phyloP scores from a whole-genome alignment of 2,329 filamentous ascomycete species.

The Ilyonectria destructans region DNA sequence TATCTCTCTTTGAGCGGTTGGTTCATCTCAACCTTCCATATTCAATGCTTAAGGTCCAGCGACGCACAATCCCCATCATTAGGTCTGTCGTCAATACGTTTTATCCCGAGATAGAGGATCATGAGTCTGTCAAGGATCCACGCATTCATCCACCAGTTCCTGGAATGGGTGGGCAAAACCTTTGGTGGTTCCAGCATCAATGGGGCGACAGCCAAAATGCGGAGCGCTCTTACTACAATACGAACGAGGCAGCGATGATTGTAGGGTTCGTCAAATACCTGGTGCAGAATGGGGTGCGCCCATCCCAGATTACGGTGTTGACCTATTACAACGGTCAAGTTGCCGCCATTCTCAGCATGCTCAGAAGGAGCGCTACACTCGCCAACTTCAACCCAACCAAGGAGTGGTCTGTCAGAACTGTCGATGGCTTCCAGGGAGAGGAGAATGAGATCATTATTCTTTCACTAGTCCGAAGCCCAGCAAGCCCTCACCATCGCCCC shows the following conservation, averaged over 20 bases:
- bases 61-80: constrained; percentile 68
- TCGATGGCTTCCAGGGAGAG: constrained; percentile 93
- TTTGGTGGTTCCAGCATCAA: constrained; percentile 65
- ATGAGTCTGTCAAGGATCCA: constrained; percentile 57
- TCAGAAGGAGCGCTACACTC: constrained; percentile 56
- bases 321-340: constrained; percentile 93
- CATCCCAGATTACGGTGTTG: constrained; percentile 80
- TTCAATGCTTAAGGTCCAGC: constrained; percentile 77
- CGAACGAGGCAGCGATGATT: constrained; percentile 83
- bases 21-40: constrained; percentile 77
- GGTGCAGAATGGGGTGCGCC: constrained; percentile 74
- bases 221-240: constrained; percentile 79
- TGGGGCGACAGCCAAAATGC: constrained; percentile 77
- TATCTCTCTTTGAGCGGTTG: constrained; percentile 87
- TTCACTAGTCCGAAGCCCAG: constrained; percentile 83
- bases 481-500: constrained; percentile 53
- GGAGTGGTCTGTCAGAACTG: constrained; percentile 79
- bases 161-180: constrained; percentile 59
- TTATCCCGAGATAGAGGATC: constrained; percentile 63
- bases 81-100: constrained; percentile 64
- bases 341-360: constrained; percentile 71
- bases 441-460: constrained; percentile 89
- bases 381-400: constrained; percentile 43
- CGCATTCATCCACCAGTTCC: constrained; percentile 58
- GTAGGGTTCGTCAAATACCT: constrained; percentile 82